Percentiles rank a stretch among this genome's conserved stretches.
These are phyloP conservation scores for Pseudogymnoascus sp. DNA, from an alignment of 2,329 filamentous ascomycete genomes.

Conservation along the genomic window DNA sequence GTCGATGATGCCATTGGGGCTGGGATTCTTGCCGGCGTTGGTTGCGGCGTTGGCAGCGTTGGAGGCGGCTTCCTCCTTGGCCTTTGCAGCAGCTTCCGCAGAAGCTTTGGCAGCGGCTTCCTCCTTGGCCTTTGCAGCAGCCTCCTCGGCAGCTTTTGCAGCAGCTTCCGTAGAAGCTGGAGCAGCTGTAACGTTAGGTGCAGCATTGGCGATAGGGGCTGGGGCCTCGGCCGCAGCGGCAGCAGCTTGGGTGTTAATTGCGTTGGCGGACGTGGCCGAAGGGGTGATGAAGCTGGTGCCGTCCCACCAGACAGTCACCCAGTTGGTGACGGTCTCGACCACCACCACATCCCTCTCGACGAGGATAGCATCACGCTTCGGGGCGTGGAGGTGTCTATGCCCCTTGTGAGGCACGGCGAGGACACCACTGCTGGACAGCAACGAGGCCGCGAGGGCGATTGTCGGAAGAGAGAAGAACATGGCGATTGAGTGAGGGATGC, in stretches of 20 bases:
- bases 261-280: background rate
- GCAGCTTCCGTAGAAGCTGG: background rate
- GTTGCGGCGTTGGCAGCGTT: slow-evolving; percentile 6
- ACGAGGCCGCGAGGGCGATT: slow-evolving; percentile 24
- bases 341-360: background rate
- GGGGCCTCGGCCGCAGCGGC: background rate
- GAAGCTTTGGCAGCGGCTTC: slow-evolving; percentile 1
- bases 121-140: background rate
- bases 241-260: background rate
- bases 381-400: slow-evolving; percentile 19
- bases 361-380: slow-evolving; percentile 19
- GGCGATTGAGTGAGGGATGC: slow-evolving; percentile 11
- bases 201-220: slow-evolving; percentile 12
- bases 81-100: background rate
- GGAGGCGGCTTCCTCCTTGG: too few species aligned
- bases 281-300: slow-evolving; percentile 19
- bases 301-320: slow-evolving; percentile 19
- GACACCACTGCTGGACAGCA: slow-evolving; percentile 26
- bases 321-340: slow-evolving; percentile 10
- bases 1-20: background rate
- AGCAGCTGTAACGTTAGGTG: background rate
- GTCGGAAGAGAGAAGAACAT: slow-evolving; percentile 24
- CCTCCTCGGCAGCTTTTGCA: background rate
- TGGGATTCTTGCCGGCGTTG: background rate
- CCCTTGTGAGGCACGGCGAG: slow-evolving; percentile 17